phyloP scores from a whole-genome alignment of 441 rosid species.

The Geranium incanum region DNA sequence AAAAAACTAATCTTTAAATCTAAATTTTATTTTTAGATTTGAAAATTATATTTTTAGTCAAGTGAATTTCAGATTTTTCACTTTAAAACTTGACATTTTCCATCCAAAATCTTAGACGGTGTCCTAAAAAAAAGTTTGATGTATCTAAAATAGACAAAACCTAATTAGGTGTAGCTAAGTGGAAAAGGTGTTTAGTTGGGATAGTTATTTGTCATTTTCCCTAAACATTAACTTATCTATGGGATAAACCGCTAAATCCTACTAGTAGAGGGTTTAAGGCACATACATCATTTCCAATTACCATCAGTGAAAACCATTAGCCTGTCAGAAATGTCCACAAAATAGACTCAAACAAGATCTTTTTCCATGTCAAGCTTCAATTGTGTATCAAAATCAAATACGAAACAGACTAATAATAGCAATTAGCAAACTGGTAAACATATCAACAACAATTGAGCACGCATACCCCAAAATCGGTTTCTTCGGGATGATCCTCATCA shows the following conservation, averaged over 20 bases:
- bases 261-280: background rate
- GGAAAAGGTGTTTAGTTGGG: too few species aligned
- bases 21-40: too few species aligned
- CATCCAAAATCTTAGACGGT: too few species aligned
- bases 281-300: background rate
- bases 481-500: constrained; percentile 47
- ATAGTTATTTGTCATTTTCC: background rate
- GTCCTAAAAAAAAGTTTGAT: too few species aligned
- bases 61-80: too few species aligned
- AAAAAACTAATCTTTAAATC: too few species aligned
- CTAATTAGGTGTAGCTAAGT: too few species aligned
- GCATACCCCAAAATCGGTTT: constrained; percentile 47
- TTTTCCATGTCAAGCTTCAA: background rate
- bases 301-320: constrained; percentile 12
- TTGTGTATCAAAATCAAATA: background rate
- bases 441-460: background rate
- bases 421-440: background rate
- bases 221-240: background rate
- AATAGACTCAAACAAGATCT: too few species aligned
- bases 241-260: background rate
- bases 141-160: too few species aligned
- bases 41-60: too few species aligned
- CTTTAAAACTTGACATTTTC: too few species aligned
- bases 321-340: background rate
- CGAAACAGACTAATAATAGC: background rate